Base-by-base conservation (phyloP, 176 grass and related monocot species). In the Lolium rigidum region DNA sequence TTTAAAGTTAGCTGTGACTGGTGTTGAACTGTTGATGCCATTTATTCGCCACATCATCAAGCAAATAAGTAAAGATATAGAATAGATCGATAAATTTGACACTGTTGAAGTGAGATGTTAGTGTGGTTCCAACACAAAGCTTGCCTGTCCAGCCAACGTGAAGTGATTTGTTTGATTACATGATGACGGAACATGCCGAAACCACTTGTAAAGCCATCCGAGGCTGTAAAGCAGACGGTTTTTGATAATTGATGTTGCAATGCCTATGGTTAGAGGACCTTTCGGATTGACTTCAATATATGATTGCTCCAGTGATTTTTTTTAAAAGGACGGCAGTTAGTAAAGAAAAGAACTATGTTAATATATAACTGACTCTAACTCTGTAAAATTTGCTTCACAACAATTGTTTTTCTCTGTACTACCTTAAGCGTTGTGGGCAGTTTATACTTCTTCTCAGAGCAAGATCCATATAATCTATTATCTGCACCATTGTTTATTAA, bases 101-200 rank as follows among this genome's bases (percentile, higher is more conserved):
- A 74, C 2, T 1, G 6, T 21, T 50, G 46, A 74, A 74, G 12
- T 26, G 46, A 74, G 71, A 21, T 21, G 10, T 50, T 74, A 50
- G 21, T 50, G 68, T 44, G 39, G 39, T 63, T 26, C 59, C 20
- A 71, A 44, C 39, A 71, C 39, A 71, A 46, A 21, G 39, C 68
- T 71, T 71, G 21, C 39, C 68, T 10, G 20, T 71, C 39, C 39
- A 11, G 38, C n/a, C 68, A 71, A 44, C 20, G 10, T 12, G 39
- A 71, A 71, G 39, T 71, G 68, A 43, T 71, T 46, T n/a, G 68
- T 71, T 44, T 71, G 68, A 71, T 71, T 20, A 46, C 68, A 46
- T 71, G 68, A 71, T 44, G 39, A 5, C 39, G 15, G 39, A 44
- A 9, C 9, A 46, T 46, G 71, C 46, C 10, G 17, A 74, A 74